phyloP scores from a whole-genome alignment of 805 yeast genomes.

The Zygotorulaspora florentina region DNA sequence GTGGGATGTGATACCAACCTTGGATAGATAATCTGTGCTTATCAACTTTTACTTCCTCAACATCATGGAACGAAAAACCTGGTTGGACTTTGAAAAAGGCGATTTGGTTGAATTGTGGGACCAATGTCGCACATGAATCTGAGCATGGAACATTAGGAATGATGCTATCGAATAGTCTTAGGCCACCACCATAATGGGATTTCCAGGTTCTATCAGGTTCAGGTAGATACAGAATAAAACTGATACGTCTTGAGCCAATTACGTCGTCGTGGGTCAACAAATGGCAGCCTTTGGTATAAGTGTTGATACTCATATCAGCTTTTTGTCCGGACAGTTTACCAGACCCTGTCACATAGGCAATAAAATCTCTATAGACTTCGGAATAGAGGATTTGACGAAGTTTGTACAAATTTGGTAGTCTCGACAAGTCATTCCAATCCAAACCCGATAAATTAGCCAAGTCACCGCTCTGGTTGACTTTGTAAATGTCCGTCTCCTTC shows the following conservation, averaged over 20 bases:
- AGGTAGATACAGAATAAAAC: conserved; percentile 88
- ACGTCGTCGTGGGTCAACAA: conserved; percentile 95
- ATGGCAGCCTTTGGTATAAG: conserved; percentile 91
- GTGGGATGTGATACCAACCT: conserved; percentile 99
- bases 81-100: conserved; percentile 96
- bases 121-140: conserved; percentile 63
- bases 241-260: conserved; percentile 88
- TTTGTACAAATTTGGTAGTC: conserved; percentile 71
- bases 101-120: conserved; percentile 93
- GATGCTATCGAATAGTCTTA: conserved; percentile 79
- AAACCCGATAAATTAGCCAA: conserved; percentile 88
- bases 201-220: conserved; percentile 91
- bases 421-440: conserved; percentile 64
- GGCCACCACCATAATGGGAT: conserved; percentile 88
- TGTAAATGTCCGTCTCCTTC: conserved; percentile 96
- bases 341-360: conserved; percentile 74
- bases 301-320: conserved; percentile 89
- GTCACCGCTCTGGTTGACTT: conserved; percentile 85
- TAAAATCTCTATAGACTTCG: conserved; percentile 71
- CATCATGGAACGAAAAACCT: conserved; percentile 95
- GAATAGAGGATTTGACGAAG: conserved; percentile 86
- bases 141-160: conserved; percentile 86
- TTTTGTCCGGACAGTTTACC: conserved; percentile 88
- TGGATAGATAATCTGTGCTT: conserved; percentile 88
- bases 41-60: conserved; percentile 91